Percentiles rank a stretch among this genome's conserved stretches.
Evolutionary conservation across 257 asterid species (phyloP).

Genomic region (Orobanche coerulescens): DNA sequence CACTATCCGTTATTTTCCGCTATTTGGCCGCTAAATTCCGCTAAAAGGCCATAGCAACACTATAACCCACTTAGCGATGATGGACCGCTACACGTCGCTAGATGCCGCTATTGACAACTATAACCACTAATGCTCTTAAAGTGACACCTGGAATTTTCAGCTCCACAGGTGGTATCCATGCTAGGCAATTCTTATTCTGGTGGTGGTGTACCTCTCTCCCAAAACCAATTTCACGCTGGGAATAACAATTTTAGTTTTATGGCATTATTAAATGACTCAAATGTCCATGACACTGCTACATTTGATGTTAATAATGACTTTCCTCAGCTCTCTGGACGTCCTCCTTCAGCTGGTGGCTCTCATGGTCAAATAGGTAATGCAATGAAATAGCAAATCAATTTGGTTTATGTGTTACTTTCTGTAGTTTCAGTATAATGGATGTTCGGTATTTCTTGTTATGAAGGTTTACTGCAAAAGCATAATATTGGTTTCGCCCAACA

Average conservation of each 20-base stretch:
- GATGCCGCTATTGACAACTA: too few species aligned
- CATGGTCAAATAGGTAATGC: constrained; percentile 70
- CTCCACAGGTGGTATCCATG: constrained; percentile 85
- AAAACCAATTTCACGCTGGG: constrained; percentile 73
- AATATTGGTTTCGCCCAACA: constrained; percentile 68
- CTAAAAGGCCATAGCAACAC: too few species aligned
- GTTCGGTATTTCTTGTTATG: constrained; percentile 13
- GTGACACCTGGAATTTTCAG: constrained; percentile 41
- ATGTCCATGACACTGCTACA: constrained; percentile 53
- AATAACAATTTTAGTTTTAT: constrained; percentile 48
- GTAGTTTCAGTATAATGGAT: constrained; percentile 7
- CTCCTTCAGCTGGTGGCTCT: constrained; percentile 74
- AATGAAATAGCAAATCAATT: neutral
- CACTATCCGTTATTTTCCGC: too few species aligned
- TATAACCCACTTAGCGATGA: too few species aligned
- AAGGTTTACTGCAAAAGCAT: constrained; percentile 80
- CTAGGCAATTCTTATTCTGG: constrained; percentile 62
- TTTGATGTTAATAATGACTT: constrained; percentile 80
- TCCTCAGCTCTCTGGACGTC: constrained; percentile 76
- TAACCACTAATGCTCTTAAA: constrained; percentile 9
- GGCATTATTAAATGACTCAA: constrained; percentile 61
- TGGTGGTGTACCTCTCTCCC: constrained; percentile 71
- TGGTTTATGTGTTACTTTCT: constrained; percentile 6
- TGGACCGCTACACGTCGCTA: too few species aligned
- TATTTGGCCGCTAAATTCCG: too few species aligned